Conservation (phyloP, 441 rosid species). For the Pelargonium citronellum region DNA sequence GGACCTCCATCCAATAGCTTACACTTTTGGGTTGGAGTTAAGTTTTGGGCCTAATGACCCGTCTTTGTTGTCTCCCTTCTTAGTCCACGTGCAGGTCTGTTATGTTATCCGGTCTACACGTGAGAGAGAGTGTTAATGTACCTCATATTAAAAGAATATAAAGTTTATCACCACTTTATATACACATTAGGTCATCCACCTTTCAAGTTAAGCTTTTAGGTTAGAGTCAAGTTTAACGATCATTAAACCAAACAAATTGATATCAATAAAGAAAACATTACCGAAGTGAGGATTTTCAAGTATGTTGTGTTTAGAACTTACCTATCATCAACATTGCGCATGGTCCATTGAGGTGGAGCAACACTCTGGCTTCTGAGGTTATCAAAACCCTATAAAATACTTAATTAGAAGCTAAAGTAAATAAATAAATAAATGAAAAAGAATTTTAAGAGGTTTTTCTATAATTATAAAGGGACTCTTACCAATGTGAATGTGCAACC, state of each 20-base stretch:
- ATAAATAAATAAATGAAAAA: conserved; percentile 1
- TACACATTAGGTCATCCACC: no score
- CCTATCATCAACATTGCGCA: conserved; percentile 98
- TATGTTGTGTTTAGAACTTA: conserved; percentile 21
- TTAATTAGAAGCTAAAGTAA: conserved; percentile 27
- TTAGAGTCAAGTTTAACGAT: no score
- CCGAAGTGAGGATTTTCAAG: conserved; percentile 8
- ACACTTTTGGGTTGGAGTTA: no score
- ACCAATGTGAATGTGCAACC: conserved; percentile 98
- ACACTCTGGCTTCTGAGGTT: conserved; percentile 96
- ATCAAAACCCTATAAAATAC: conserved; percentile 78
- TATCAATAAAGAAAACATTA: conserved; percentile 3
- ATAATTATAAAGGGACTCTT: conserved; percentile 26
- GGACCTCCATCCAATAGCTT: no score
- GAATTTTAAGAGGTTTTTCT: conserved; percentile 1
- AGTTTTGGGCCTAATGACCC: no score
- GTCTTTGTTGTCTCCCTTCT: no score
- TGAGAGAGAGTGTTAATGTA: no score
- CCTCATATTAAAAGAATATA: no score
- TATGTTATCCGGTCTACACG: no score
- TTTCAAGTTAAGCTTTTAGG: no score
- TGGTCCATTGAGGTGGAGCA: conserved; percentile 98
- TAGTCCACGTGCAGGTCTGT: no score
- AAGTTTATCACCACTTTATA: not conserved
- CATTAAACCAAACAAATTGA: not conserved